These are phyloP conservation scores for Wolfiporia cocos DNA, from an alignment of 1,284 basidiomycete genomes.

Conservation along the genomic window DNA sequence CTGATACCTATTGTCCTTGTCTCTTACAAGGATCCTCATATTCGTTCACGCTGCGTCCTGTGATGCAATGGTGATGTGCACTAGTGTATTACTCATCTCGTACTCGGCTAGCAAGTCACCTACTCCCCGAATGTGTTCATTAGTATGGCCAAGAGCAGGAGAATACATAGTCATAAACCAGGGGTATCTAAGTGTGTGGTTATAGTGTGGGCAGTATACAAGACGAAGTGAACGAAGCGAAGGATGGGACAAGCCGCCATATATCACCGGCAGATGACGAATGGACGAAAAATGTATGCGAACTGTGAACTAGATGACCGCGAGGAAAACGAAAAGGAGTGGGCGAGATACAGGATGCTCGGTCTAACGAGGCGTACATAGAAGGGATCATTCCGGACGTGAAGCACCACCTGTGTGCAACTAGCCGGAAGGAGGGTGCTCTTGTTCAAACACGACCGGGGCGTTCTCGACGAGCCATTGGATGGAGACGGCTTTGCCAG, in stretches of 20 bases:
- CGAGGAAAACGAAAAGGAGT: not conserved
- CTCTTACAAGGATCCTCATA: too few species aligned
- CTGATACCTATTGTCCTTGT: too few species aligned
- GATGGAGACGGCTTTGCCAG: constrained; percentile 87
- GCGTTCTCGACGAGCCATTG: constrained; percentile 93
- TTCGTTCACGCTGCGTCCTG: too few species aligned
- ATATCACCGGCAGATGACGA: not conserved
- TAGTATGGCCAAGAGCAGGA: constrained; percentile 12
- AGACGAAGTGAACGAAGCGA: constrained; percentile 1
- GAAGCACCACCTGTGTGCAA: not conserved
- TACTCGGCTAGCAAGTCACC: too few species aligned
- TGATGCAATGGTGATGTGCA: too few species aligned
- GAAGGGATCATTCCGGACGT: not conserved
- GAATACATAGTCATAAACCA: constrained; percentile 20
- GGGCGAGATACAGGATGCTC: constrained; percentile 2
- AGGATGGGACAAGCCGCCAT: not conserved
- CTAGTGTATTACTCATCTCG: too few species aligned
- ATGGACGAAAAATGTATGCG: not conserved
- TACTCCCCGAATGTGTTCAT: constrained; percentile 11
- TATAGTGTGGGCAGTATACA: constrained; percentile 6
- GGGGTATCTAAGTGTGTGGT: constrained; percentile 18
- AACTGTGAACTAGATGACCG: not conserved
- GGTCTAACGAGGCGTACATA: not conserved
- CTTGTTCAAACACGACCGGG: constrained; percentile 46
- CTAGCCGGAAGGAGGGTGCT: constrained; percentile 8